Evolutionary conservation across 768 basidiomycete species (phyloP).

Genomic region (Lentinula sp.): DNA sequence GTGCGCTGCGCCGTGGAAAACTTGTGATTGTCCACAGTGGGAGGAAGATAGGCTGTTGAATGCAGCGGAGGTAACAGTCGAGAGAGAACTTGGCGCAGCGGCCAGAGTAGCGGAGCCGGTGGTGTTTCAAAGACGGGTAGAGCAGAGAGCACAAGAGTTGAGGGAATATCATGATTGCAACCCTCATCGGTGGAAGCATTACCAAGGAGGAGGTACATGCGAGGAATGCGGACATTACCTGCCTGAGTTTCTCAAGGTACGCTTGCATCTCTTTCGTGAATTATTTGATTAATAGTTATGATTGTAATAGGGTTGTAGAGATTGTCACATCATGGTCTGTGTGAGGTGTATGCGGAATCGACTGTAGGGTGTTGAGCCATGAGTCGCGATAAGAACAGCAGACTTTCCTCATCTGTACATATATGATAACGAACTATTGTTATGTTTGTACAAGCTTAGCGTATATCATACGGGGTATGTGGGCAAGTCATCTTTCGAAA

Average conservation of each 20-base stretch:
- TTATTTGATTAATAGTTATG: background rate
- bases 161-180: conserved; percentile 50
- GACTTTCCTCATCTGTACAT: too few relatives aligned
- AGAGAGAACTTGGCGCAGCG: conserved; percentile 27
- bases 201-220: conserved; percentile 36
- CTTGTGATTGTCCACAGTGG: conserved; percentile 57
- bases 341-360: conserved; percentile 30
- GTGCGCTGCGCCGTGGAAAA: conserved; percentile 59
- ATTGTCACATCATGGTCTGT: conserved; percentile 30
- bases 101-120: conserved; percentile 20
- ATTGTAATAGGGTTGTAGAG: conserved; percentile 23
- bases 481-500: background rate
- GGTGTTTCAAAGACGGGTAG: conserved; percentile 23
- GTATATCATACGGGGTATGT: too few relatives aligned
- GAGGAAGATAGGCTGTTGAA: conserved; percentile 42
- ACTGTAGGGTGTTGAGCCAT: background rate
- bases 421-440: too few relatives aligned
- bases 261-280: conserved; percentile 14
- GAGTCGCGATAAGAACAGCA: too few relatives aligned
- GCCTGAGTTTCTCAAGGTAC: conserved; percentile 42
- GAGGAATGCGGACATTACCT: conserved; percentile 37
- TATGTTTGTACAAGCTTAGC: too few relatives aligned
- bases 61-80: conserved; percentile 40
- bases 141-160: conserved; percentile 27
- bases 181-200: conserved; percentile 37